phyloP scores from a whole-genome alignment of 1,284 basidiomycete genomes.

The Rhodotorula glutinis region DNA sequence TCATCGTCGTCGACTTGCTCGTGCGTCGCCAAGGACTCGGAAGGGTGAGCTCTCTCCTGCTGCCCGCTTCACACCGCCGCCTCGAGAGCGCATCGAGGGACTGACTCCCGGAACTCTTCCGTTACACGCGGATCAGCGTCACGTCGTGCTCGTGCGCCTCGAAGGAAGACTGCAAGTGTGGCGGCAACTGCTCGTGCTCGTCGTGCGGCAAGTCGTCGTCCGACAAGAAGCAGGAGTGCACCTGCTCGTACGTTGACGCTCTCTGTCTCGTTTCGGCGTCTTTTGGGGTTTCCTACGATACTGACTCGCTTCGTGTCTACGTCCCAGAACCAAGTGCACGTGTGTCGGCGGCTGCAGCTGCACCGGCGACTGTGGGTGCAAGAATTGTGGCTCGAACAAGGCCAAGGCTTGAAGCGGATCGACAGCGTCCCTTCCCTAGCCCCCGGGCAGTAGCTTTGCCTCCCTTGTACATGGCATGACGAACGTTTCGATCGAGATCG shows the following conservation, averaged over 20 bases:
- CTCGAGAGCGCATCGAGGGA: neutral
- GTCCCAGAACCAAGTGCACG: neutral
- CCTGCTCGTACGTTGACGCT: neutral
- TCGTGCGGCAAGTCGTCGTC: constrained; percentile 4
- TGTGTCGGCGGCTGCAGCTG: neutral
- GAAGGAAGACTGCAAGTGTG: constrained; percentile 7
- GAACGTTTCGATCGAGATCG: too few species aligned
- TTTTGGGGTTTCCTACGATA: too few species aligned
- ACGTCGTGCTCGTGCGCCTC: constrained; percentile 12
- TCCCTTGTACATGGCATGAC: too few species aligned
- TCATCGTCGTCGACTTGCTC: constrained; percentile 2
- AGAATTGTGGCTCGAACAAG: neutral
- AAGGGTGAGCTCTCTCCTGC: constrained; percentile 15
- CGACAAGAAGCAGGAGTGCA: neutral
- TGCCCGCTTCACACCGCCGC: neutral
- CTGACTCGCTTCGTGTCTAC: too few species aligned
- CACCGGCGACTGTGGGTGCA: neutral
- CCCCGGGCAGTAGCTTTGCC: too few species aligned
- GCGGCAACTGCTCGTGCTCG: constrained; percentile 18
- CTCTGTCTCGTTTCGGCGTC: neutral
- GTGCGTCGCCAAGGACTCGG: constrained; percentile 10
- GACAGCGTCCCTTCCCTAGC: too few species aligned
- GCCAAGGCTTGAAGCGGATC: neutral
- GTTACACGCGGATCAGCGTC: too few species aligned
- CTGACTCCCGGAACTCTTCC: too few species aligned